Evolutionary conservation across 345 rosid species (phyloP).

Genomic region (Boechera stricta): DNA sequence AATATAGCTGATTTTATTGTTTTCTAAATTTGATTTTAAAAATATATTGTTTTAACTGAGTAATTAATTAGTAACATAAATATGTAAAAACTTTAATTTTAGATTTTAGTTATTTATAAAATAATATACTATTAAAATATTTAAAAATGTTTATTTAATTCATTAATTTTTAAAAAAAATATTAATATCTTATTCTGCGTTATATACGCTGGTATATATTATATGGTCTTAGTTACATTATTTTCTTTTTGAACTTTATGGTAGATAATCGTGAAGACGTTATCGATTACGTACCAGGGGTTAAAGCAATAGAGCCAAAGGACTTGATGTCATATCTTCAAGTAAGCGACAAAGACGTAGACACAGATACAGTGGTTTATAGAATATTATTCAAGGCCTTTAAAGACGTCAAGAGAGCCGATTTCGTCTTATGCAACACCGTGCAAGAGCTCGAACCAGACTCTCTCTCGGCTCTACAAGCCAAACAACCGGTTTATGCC

Average conservation of each 20-base stretch:
- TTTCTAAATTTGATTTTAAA: no score
- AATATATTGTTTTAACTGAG: no score
- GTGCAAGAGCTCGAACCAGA: conserved; percentile 62
- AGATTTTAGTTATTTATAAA: no score
- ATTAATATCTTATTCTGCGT: no score
- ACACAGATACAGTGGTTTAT: conserved; percentile 50
- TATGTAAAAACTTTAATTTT: no score
- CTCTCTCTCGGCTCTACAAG: conserved; percentile 54
- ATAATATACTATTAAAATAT: no score
- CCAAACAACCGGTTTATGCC: conserved; percentile 53
- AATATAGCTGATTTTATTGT: no score
- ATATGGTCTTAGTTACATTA: background rate
- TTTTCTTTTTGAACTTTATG: background rate
- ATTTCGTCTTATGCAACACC: conserved; percentile 63
- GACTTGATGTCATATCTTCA: conserved; percentile 73
- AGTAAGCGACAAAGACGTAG: conserved; percentile 48
- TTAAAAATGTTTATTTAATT: no score
- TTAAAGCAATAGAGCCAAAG: conserved; percentile 54
- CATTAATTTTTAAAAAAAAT: no score
- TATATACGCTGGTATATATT: background rate
- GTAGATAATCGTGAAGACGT: conserved; percentile 61
- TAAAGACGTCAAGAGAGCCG: conserved; percentile 57
- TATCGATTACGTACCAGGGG: conserved; percentile 68
- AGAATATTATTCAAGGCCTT: conserved; percentile 56
- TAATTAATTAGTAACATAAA: no score